Percentiles rank a stretch among this genome's conserved stretches.
phyloP scores from a whole-genome alignment of 306 rosid species.

The Cajanus cajan region DNA sequence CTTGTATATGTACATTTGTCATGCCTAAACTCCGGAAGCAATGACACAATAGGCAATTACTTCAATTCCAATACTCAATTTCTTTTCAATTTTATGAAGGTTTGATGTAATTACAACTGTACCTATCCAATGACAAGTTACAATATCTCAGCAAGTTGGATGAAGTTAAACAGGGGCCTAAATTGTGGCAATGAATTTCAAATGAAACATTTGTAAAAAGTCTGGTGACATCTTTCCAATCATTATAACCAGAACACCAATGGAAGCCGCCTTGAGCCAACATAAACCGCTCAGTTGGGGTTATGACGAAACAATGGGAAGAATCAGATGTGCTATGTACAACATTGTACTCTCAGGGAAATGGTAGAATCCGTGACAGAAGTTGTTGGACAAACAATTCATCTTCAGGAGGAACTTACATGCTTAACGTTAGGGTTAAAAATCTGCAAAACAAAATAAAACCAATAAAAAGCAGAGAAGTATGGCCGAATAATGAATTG shows the following conservation, averaged over 20 bases:
- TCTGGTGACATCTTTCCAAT: constrained; percentile 30
- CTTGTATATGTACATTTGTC: neutral
- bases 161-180: constrained; percentile 23
- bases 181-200: constrained; percentile 38
- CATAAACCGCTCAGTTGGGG: constrained; percentile 35
- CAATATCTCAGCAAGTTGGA: constrained; percentile 28
- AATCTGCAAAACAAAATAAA: constrained; percentile 42
- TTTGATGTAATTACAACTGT: constrained; percentile 31
- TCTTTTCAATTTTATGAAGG: constrained; percentile 30
- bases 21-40: constrained; percentile 8
- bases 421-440: constrained; percentile 5
- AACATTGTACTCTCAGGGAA: constrained; percentile 30
- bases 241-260: constrained; percentile 33
- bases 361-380: constrained; percentile 35
- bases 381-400: constrained; percentile 31
- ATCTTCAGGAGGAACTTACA: constrained; percentile 34
- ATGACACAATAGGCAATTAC: constrained; percentile 8
- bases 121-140: constrained; percentile 32
- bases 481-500: neutral
- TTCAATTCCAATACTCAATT: constrained; percentile 18
- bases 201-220: constrained; percentile 24
- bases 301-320: constrained; percentile 39
- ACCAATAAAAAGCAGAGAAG: neutral
- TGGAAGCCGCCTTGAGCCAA: constrained; percentile 36
- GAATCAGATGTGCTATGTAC: constrained; percentile 40